Evolutionary conservation across 2,329 filamentous ascomycete species (phyloP).

Genomic region (Pestalotiopsis sp.): DNA sequence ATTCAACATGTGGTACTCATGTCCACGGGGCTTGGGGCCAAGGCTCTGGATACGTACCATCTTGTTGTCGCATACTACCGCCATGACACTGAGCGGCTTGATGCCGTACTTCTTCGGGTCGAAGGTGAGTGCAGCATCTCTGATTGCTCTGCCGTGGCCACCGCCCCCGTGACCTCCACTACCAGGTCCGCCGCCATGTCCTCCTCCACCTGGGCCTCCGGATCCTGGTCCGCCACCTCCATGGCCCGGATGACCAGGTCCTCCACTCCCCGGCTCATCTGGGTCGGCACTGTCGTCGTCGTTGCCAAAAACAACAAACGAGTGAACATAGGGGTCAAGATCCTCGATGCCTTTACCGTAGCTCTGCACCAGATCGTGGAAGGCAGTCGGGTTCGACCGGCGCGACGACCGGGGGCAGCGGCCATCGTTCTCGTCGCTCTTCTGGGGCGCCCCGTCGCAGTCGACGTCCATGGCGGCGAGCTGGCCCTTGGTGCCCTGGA

Average conservation of each 20-base stretch:
- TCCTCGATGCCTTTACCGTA: slow-evolving; percentile 40
- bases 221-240: not conserved
- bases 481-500: slow-evolving; percentile 38
- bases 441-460: slow-evolving; percentile 31
- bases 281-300: slow-evolving; percentile 25
- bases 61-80: slow-evolving; percentile 32
- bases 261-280: not conserved
- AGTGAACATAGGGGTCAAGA: slow-evolving; percentile 51
- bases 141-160: not conserved
- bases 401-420: not conserved
- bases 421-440: not conserved
- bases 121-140: slow-evolving; percentile 27
- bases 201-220: not conserved
- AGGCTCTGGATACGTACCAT: not conserved
- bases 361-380: slow-evolving; percentile 34
- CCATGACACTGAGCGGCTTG: slow-evolving; percentile 52
- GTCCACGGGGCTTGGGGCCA: not conserved
- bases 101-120: slow-evolving; percentile 42
- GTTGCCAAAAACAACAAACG: slow-evolving; percentile 57
- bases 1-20: too few relatives aligned
- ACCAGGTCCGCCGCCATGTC: not conserved
- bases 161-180: not conserved
- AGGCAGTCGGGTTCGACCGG: slow-evolving; percentile 44
- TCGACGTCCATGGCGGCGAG: slow-evolving; percentile 59
- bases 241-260: not conserved